These are phyloP conservation scores for Schwanniomyces polymorphus DNA, from an alignment of 805 yeast species.

Conservation along the genomic window DNA sequence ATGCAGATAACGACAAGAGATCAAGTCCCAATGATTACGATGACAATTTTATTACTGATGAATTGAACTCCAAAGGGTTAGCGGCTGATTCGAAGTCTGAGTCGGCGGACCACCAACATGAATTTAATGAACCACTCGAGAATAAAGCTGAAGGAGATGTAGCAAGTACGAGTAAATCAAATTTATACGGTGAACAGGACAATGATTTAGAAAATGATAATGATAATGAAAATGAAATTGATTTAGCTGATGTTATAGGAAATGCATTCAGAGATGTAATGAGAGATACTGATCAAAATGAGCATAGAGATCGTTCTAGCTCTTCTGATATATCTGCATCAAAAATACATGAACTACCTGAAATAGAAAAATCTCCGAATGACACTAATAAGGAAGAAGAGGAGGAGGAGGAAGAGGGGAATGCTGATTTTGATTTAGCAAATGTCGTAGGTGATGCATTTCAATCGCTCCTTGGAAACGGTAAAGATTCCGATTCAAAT, in stretches of 20 bases:
- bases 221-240: conserved; percentile 12
- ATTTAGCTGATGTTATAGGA: conserved; percentile 29
- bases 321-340: not conserved
- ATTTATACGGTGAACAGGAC: too few species aligned
- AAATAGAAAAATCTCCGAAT: not conserved
- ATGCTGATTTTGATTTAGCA: conserved; percentile 10
- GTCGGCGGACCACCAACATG: too few species aligned
- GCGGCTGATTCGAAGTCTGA: not conserved
- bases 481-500: not conserved
- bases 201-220: not conserved
- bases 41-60: not conserved
- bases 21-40: not conserved
- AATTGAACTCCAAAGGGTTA: not conserved
- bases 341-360: not conserved
- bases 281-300: not conserved
- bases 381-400: conserved; percentile 4
- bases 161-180: too few species aligned
- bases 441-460: conserved; percentile 23
- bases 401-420: conserved; percentile 9
- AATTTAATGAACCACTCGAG: too few species aligned
- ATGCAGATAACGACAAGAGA: not conserved
- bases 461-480: not conserved
- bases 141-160: too few species aligned
- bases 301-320: not conserved
- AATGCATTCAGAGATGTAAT: conserved; percentile 18